Conservation (phyloP, 2,329 filamentous ascomycete genomes). For the Sordariomycetes sp. region DNA sequence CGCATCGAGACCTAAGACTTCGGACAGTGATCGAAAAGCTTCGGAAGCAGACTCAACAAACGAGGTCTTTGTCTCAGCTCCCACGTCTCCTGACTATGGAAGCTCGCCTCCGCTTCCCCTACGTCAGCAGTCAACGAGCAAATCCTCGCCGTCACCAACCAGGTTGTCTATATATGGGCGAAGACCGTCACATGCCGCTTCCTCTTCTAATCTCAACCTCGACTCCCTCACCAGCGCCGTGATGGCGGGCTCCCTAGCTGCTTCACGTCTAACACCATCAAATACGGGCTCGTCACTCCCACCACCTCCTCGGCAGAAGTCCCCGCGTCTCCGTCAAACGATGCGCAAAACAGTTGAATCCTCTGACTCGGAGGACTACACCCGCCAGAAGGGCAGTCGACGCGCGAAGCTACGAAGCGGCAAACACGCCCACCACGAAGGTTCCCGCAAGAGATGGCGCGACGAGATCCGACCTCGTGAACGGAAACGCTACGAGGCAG, state of each 20-base stretch:
- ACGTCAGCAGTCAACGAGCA: slow-evolving; percentile 8
- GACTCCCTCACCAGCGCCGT: slow-evolving; percentile 66
- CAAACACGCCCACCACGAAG: slow-evolving; percentile 70
- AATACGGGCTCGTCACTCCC: slow-evolving; percentile 24
- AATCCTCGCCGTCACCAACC: slow-evolving; percentile 26
- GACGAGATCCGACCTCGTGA: slow-evolving; percentile 65
- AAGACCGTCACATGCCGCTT: slow-evolving; percentile 16
- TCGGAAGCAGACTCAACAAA: slow-evolving; percentile 11
- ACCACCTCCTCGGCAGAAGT: slow-evolving; percentile 30
- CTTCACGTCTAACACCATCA: slow-evolving; percentile 41
- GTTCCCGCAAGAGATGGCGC: slow-evolving; percentile 65
- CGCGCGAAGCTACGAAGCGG: slow-evolving; percentile 43
- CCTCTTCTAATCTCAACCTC: slow-evolving; percentile 26
- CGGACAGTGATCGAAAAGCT: slow-evolving; percentile 1
- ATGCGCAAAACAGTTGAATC: slow-evolving; percentile 33
- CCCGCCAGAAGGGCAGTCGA: slow-evolving; percentile 34
- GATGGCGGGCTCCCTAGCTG: slow-evolving; percentile 64
- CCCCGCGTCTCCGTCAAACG: slow-evolving; percentile 53
- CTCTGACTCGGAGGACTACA: slow-evolving; percentile 33
- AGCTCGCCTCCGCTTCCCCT: slow-evolving; percentile 2
- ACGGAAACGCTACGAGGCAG: slow-evolving; percentile 71
- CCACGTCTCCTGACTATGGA: slow-evolving; percentile 10
- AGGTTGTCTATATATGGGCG: slow-evolving; percentile 10
- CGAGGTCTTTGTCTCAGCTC: slow-evolving; percentile 17
- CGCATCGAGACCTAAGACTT: not conserved